Evolutionary conservation across 441 rosid species (phyloP), one percentile per base, ranked within the genome.

Genomic region (Pelargonium fulgidum): DNA sequence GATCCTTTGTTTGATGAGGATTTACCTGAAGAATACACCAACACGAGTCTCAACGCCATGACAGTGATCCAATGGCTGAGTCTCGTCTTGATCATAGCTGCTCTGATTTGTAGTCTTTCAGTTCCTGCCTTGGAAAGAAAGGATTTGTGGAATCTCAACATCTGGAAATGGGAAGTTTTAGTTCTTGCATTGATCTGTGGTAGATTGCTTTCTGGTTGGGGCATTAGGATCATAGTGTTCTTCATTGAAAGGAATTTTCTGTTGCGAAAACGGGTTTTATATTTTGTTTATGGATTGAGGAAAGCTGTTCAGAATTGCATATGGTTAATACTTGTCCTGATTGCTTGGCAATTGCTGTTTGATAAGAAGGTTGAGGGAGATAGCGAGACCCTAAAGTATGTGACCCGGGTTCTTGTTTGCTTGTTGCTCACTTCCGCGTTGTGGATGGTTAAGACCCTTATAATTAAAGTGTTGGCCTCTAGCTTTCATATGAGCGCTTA

Each of bases 401-500:
- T 52, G 8, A 52, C 14, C 7, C 17, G 59, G 17, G 59, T 52
- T 16, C 59, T 52, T 16, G 87, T 82, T 7, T 71, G 93, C 70
- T 84, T 88, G 62, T 39, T 88, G 73, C 68, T 86, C 7, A 85
- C 85, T 4, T 86, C 81, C 3, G 68, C 78, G 65, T 62, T 92
- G 7, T 88, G 94, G 96, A 68, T 92, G 59, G 26, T 87, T 24
- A 87, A 88, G 77, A 88, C 89, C 1, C 65, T 88, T 11, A 80
- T 92, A 64, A 89, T 92, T 9, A 89, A 92, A 72, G 90, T 85
- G 1, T 75, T 89, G 7, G 93, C 96, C 1, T 85, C 90, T 1
- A 85, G 86, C 0, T 92, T 92, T 66, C 98, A 92, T 52, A 88
- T 87, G 0, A 87, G 91, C 29, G 80, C 96, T 0, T 88, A 92